Conservation (phyloP, 1,284 basidiomycete genomes). For the Ustilago trichophora region DNA sequence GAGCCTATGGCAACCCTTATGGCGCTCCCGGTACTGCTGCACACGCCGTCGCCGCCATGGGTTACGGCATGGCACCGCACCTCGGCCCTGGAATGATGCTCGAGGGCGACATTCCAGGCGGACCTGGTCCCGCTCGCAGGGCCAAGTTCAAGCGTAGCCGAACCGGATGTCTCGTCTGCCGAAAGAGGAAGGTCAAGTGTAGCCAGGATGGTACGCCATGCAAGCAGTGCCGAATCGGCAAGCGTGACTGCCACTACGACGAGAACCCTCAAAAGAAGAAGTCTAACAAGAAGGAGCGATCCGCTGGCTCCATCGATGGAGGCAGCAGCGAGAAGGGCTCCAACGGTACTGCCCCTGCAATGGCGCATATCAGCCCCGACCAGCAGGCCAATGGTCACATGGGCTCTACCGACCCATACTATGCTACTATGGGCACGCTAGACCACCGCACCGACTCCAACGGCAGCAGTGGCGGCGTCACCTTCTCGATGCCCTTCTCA, state of each 20-base stretch:
- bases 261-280: constrained; percentile 56
- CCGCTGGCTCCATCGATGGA: constrained; percentile 31
- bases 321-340: constrained; percentile 40
- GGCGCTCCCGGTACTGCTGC: constrained; percentile 41
- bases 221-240: constrained; percentile 61
- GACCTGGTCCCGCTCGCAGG: constrained; percentile 48
- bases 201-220: constrained; percentile 60
- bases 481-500: constrained; percentile 47
- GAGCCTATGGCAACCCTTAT: constrained; percentile 38
- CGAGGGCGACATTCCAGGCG: constrained; percentile 41
- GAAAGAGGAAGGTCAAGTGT: constrained; percentile 63
- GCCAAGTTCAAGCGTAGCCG: constrained; percentile 60
- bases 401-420: constrained; percentile 32
- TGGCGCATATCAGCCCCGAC: constrained; percentile 22
- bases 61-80: constrained; percentile 46
- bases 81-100: constrained; percentile 43
- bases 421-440: constrained; percentile 20
- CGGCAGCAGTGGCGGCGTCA: constrained; percentile 32
- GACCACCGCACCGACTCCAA: constrained; percentile 38
- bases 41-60: constrained; percentile 39
- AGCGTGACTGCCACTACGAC: constrained; percentile 61
- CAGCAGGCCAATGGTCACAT: constrained; percentile 14
- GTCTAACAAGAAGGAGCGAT: constrained; percentile 40
- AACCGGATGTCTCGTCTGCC: constrained; percentile 59
- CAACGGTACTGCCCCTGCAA: constrained; percentile 20